phyloP scores from a whole-genome alignment of 805 yeast genomes.

The Schwanniomyces pseudopolymorphus region DNA sequence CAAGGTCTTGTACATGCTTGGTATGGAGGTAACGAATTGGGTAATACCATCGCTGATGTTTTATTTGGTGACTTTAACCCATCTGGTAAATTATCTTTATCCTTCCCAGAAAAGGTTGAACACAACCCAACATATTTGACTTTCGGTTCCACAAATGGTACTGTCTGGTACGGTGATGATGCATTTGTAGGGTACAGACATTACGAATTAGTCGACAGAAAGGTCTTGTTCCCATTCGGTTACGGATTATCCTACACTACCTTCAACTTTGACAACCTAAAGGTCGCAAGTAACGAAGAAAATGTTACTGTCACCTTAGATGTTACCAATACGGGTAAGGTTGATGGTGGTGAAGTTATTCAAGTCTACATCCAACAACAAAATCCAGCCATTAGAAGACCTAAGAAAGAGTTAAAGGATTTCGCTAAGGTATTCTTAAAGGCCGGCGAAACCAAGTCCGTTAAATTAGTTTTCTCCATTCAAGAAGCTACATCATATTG shows the following conservation, averaged over 20 bases:
- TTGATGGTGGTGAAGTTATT: conserved; percentile 53
- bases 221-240: conserved; percentile 61
- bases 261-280: conserved; percentile 42
- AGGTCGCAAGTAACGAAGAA: conserved; percentile 25
- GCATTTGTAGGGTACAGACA: conserved; percentile 62
- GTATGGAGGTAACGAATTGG: conserved; percentile 58
- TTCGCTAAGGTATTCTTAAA: conserved; percentile 49
- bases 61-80: conserved; percentile 62
- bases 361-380: conserved; percentile 51
- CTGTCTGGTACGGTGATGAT: conserved; percentile 63
- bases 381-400: conserved; percentile 45
- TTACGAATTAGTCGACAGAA: conserved; percentile 51
- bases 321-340: conserved; percentile 49
- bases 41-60: conserved; percentile 60
- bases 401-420: conserved; percentile 60
- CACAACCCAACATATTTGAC: conserved; percentile 60
- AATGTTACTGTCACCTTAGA: conserved; percentile 31
- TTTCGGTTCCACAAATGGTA: conserved; percentile 51
- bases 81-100: conserved; percentile 54
- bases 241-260: conserved; percentile 60
- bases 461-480: conserved; percentile 36
- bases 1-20: conserved; percentile 51
- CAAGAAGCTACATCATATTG: conserved; percentile 57
- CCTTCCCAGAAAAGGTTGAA: conserved; percentile 51
- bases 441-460: conserved; percentile 44